Percentiles rank a stretch among this genome's conserved stretches.
Evolutionary conservation across 2,329 filamentous ascomycete species (phyloP).

Genomic region (Lachnellula cervina): DNA sequence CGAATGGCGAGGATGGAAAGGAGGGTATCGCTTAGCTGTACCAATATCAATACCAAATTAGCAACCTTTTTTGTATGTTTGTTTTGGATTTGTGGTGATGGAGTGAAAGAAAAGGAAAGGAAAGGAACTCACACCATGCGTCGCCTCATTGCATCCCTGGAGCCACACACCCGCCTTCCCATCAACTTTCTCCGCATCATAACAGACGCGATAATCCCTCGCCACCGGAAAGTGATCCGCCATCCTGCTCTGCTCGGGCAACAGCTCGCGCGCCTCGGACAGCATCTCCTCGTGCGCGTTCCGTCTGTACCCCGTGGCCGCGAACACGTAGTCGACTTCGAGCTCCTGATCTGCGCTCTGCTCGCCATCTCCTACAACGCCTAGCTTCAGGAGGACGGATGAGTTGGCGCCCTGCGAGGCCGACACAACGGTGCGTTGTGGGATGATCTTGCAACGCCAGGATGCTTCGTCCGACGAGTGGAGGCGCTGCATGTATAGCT

Average conservation of each 20-base stretch:
- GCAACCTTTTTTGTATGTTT: too few relatives aligned
- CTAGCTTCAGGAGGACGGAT: slow-evolving; percentile 22
- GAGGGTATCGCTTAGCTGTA: slow-evolving; percentile 76
- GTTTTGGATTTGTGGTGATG: neutral
- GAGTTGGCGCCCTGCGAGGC: slow-evolving; percentile 12
- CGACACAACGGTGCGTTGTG: slow-evolving; percentile 54
- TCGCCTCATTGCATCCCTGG: slow-evolving; percentile 89
- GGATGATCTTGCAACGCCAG: slow-evolving; percentile 80
- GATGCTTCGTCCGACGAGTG: slow-evolving; percentile 59
- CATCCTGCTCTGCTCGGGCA: slow-evolving; percentile 44
- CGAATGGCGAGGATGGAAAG: slow-evolving; percentile 72
- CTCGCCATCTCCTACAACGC: slow-evolving; percentile 36
- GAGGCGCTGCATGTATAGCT: slow-evolving; percentile 80
- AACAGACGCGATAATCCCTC: slow-evolving; percentile 74
- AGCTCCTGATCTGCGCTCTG: slow-evolving; percentile 32
- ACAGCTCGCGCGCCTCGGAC: slow-evolving; percentile 57
- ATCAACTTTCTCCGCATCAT: slow-evolving; percentile 64
- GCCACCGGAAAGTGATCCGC: slow-evolving; percentile 58
- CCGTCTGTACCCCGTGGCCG: slow-evolving; percentile 81
- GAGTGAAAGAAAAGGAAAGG: neutral
- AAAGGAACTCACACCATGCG: slow-evolving; percentile 71
- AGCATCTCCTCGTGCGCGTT: slow-evolving; percentile 77
- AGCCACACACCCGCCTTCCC: slow-evolving; percentile 73
- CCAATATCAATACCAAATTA: too few relatives aligned
- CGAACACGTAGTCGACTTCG: slow-evolving; percentile 74